Conservation (phyloP, 768 basidiomycete genomes). For the Suillus alpinus region DNA sequence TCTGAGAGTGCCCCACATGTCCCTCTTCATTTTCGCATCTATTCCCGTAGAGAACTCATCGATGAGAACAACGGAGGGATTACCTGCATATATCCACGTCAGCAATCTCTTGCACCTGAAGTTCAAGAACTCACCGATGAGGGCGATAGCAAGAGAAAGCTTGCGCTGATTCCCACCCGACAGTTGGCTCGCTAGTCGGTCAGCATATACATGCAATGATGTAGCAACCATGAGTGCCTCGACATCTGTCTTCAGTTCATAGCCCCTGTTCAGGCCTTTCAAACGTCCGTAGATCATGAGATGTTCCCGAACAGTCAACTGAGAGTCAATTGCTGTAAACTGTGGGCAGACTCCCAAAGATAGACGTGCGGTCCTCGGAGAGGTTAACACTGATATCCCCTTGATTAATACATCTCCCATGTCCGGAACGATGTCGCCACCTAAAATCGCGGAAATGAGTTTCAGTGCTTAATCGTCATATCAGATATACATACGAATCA, state of each 20-base stretch:
- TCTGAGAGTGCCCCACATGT: constrained; percentile 76
- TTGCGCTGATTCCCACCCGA: constrained; percentile 83
- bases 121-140: constrained; percentile 49
- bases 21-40: constrained; percentile 79
- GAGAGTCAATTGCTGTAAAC: constrained; percentile 78
- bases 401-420: constrained; percentile 67
- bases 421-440: constrained; percentile 67
- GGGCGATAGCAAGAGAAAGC: constrained; percentile 69
- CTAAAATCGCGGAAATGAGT: constrained; percentile 29
- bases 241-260: constrained; percentile 52
- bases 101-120: neutral
- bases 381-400: constrained; percentile 60
- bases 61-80: constrained; percentile 74
- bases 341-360: constrained; percentile 82
- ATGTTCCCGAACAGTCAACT: constrained; percentile 77
- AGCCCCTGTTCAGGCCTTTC: constrained; percentile 57
- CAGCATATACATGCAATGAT: constrained; percentile 56
- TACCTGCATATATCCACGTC: constrained; percentile 40
- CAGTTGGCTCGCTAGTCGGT: constrained; percentile 69
- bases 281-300: constrained; percentile 68
- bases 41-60: constrained; percentile 85
- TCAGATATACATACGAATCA: constrained; percentile 56
- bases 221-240: constrained; percentile 57
- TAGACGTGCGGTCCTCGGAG: constrained; percentile 61
- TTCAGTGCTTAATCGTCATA: neutral